Percentiles rank a stretch among this genome's conserved stretches.
These are phyloP conservation scores for Neurospora sublineolata DNA, from an alignment of 495 filamentous ascomycete species.

Conservation along the genomic window DNA sequence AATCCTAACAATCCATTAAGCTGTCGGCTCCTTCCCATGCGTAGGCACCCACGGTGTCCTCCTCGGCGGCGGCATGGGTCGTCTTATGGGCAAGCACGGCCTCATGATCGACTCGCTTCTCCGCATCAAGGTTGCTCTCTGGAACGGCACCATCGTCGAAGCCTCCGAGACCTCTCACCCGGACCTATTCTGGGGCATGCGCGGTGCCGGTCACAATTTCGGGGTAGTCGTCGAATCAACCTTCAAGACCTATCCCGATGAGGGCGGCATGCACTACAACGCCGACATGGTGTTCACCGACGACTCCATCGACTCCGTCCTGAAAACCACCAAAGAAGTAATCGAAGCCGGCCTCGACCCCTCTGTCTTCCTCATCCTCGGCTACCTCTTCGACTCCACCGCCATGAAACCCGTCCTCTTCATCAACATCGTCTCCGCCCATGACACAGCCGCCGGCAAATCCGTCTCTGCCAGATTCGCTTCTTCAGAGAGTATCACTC, in stretches of 20 bases:
- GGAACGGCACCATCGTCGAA: constrained; percentile 28
- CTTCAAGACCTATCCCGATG: background rate
- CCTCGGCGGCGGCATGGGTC: constrained; percentile 45
- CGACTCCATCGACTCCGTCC: constrained; percentile 39
- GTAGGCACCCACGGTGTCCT: constrained; percentile 34
- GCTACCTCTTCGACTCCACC: background rate
- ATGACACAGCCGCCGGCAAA: background rate
- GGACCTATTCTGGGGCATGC: constrained; percentile 40
- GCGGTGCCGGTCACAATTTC: constrained; percentile 46
- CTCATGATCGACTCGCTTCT: constrained; percentile 39
- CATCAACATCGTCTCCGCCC: background rate
- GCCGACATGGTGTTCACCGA: constrained; percentile 38
- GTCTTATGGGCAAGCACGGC: constrained; percentile 38
- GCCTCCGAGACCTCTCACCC: constrained; percentile 22
- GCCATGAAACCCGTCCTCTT: background rate
- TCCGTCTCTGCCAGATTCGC: background rate
- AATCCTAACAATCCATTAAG: background rate
- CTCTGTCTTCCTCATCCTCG: constrained; percentile 25
- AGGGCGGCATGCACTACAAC: constrained; percentile 9
- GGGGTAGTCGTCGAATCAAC: constrained; percentile 32
- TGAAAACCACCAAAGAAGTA: constrained; percentile 31
- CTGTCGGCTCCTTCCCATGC: constrained; percentile 38
- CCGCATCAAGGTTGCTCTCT: constrained; percentile 35
- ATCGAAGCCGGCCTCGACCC: constrained; percentile 27
- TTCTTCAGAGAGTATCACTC: background rate